Evolutionary conservation across 441 rosid species (phyloP).

Genomic region (Jatropha multifida): DNA sequence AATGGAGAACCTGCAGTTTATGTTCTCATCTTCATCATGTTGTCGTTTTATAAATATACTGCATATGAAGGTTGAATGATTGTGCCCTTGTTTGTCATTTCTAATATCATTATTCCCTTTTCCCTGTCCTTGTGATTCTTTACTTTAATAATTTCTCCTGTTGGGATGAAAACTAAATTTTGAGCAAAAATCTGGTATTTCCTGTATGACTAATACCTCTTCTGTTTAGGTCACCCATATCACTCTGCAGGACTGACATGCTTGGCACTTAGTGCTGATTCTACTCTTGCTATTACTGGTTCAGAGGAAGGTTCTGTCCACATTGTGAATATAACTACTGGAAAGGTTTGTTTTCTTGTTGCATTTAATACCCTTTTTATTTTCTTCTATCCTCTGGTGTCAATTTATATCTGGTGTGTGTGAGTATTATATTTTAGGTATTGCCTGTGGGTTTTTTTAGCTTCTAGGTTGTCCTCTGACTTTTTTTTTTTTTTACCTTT

Average conservation of each 20-base stretch:
- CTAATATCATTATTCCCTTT: neutral
- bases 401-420: neutral
- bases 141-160: neutral
- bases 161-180: neutral
- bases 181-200: neutral
- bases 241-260: conserved; percentile 80
- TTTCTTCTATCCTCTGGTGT: neutral
- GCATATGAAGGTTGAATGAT: neutral
- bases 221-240: conserved; percentile 68
- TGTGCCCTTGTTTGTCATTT: neutral
- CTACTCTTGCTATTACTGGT: conserved; percentile 78
- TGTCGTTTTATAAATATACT: neutral
- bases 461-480: too few species aligned
- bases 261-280: conserved; percentile 71
- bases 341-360: conserved; percentile 51
- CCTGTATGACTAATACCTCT: conserved; percentile 12
- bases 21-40: neutral
- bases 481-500: neutral
- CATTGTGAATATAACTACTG: conserved; percentile 71
- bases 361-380: neutral
- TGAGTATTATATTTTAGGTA: neutral
- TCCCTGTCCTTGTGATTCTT: neutral
- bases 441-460: neutral
- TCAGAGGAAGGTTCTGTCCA: conserved; percentile 73
- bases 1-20: too few species aligned